phyloP scores from a whole-genome alignment of 2,329 filamentous ascomycete species.

The Aspergillus neoniger region DNA sequence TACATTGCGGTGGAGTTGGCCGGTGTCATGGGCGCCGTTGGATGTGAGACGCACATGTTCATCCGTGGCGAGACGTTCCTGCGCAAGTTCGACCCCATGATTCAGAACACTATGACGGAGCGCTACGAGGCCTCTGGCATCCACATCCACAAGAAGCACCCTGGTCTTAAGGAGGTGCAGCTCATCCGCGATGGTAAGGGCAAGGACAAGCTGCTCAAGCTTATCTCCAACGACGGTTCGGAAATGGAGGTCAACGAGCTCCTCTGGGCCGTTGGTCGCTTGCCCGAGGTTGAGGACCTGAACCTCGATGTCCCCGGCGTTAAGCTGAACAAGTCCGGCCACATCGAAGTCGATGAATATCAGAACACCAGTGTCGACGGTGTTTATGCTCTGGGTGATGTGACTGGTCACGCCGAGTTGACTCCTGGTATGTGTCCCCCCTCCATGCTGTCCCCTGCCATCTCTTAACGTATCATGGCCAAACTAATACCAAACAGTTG shows the following conservation, averaged over 20 bases:
- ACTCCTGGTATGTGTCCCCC: constrained; percentile 47
- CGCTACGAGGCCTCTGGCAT: constrained; percentile 53
- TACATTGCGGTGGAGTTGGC: constrained; percentile 56
- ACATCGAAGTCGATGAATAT: constrained; percentile 52
- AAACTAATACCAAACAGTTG: constrained; percentile 38
- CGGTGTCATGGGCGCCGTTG: constrained; percentile 52
- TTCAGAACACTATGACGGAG: constrained; percentile 54
- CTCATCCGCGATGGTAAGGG: constrained; percentile 49
- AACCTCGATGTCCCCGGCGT: constrained; percentile 46
- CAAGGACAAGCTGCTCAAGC: constrained; percentile 49
- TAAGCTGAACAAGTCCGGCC: constrained; percentile 41
- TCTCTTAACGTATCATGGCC: neutral
- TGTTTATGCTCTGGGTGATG: constrained; percentile 54
- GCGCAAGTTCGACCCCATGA: constrained; percentile 55
- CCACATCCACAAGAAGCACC: constrained; percentile 50
- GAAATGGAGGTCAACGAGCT: constrained; percentile 52
- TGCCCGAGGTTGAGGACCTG: constrained; percentile 48
- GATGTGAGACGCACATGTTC: constrained; percentile 55
- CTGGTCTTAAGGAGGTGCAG: constrained; percentile 51
- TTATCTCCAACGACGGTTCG: constrained; percentile 46
- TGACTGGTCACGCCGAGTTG: constrained; percentile 54
- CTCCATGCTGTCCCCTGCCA: too few relatives aligned
- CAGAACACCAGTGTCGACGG: constrained; percentile 53
- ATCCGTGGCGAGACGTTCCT: constrained; percentile 52
- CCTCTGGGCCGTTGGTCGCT: constrained; percentile 53